These are phyloP conservation scores for Tetracentron sinense DNA, from an alignment of 164 flowering plant genomes.

Conservation along the genomic window DNA sequence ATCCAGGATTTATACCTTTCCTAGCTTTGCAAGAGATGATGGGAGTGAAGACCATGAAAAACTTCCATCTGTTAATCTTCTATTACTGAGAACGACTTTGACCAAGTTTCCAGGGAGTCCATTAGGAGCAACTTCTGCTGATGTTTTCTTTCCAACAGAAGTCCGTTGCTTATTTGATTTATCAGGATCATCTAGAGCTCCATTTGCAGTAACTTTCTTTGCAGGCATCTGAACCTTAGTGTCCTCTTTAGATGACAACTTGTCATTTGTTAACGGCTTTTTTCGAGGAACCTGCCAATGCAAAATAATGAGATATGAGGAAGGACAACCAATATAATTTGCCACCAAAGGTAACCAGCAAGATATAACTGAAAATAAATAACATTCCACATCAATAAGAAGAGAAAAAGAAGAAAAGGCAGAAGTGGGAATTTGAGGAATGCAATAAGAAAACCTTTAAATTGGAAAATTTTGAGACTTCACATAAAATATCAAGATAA, in stretches of 20 bases:
- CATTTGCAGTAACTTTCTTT: conserved; percentile 43
- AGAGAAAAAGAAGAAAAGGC: not conserved
- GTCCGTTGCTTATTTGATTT: conserved; percentile 38
- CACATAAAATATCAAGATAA: not conserved
- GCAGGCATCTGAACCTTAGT: conserved; percentile 35
- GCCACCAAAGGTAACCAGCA: too few relatives aligned
- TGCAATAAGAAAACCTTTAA: too few relatives aligned
- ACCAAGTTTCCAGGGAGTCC: conserved; percentile 66
- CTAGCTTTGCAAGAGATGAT: conserved; percentile 77
- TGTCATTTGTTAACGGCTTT: conserved; percentile 46
- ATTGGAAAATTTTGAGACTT: not conserved
- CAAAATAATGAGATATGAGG: not conserved
- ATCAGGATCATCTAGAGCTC: conserved; percentile 33
- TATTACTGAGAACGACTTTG: conserved; percentile 52
- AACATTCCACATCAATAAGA: too few relatives aligned
- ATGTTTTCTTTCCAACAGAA: conserved; percentile 45
- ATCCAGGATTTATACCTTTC: conserved; percentile 52
- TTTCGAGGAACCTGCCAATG: conserved; percentile 51
- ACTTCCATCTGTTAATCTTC: conserved; percentile 56
- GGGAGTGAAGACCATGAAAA: conserved; percentile 79
- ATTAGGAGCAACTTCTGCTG: conserved; percentile 37
- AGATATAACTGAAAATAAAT: too few relatives aligned
- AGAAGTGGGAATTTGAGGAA: too few relatives aligned
- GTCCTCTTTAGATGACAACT: conserved; percentile 44
- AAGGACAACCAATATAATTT: too few relatives aligned